These are phyloP conservation scores for Colletotrichum noveboracense DNA, from an alignment of 2,329 filamentous ascomycete genomes.

Conservation along the genomic window DNA sequence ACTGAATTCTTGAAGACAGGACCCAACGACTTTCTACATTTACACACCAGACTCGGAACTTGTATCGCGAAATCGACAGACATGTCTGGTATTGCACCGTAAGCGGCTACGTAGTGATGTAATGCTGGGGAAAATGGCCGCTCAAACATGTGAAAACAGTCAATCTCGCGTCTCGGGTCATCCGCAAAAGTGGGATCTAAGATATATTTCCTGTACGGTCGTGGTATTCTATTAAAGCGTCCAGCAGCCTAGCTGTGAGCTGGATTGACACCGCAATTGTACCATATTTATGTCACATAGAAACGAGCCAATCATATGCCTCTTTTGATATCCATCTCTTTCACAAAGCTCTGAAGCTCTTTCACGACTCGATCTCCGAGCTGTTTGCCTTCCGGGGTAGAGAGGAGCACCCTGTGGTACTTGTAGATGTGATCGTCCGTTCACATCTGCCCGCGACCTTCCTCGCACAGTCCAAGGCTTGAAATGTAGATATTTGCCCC, in stretches of 20 bases:
- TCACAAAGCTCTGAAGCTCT: not conserved
- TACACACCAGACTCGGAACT: not conserved
- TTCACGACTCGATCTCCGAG: not conserved
- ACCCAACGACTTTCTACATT: not conserved
- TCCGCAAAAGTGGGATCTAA: not conserved
- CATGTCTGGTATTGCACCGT: not conserved
- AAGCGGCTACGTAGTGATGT: not conserved
- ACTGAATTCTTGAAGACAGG: not conserved
- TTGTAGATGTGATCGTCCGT: not conserved
- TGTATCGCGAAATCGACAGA: accelerated
- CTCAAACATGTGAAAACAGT: not conserved
- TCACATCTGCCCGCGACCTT: not conserved
- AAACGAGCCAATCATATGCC: not conserved
- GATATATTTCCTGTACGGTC: not conserved
- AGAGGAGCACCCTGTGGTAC: accelerated
- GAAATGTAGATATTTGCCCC: not conserved
- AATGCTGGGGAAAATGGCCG: not conserved
- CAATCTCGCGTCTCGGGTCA: not conserved
- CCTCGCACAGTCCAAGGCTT: not conserved
- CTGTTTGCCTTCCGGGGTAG: not conserved
- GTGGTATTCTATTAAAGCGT: not conserved
- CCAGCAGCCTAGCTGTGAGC: not conserved
- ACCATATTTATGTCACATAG: not conserved
- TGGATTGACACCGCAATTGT: not conserved
- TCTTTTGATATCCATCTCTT: not conserved